Conservation (phyloP, 139 green algal species). For the Chlorella sp. region DNA sequence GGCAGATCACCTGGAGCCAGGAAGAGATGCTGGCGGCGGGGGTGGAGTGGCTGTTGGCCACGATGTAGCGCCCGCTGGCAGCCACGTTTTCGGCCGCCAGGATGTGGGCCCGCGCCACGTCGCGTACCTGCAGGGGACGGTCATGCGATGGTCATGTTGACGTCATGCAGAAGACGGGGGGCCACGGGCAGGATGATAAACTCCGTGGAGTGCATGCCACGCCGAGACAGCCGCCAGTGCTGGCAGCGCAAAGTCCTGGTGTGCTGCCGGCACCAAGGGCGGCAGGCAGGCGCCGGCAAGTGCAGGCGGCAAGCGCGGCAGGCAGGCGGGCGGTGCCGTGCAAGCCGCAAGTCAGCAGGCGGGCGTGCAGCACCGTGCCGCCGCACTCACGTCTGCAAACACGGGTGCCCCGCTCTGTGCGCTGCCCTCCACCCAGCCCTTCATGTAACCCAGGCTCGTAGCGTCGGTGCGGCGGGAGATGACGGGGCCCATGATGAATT, state of each 20-base stretch:
- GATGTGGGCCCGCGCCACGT: conserved; percentile 61
- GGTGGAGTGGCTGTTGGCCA: conserved; percentile 29
- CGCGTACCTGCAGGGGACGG: conserved; percentile 25
- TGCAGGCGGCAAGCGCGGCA: too few relatives aligned
- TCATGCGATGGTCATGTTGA: not conserved
- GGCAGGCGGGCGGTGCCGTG: too few relatives aligned
- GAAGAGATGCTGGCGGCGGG: conserved; percentile 17
- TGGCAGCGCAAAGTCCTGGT: too few relatives aligned
- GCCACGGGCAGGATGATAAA: not conserved
- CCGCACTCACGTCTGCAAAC: conserved; percentile 54
- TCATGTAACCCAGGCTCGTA: conserved; percentile 56
- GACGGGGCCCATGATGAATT: conserved; percentile 78
- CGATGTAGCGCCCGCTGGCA: conserved; percentile 60
- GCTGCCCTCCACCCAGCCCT: conserved; percentile 51
- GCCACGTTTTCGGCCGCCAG: conserved; percentile 45
- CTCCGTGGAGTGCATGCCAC: too few relatives aligned
- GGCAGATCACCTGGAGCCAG: conserved; percentile 44
- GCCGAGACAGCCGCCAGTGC: too few relatives aligned
- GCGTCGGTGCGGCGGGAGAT: conserved; percentile 18
- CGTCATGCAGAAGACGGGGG: not conserved
- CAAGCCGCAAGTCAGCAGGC: too few relatives aligned
- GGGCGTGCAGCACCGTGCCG: too few relatives aligned
- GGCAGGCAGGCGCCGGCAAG: too few relatives aligned
- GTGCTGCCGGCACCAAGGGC: too few relatives aligned
- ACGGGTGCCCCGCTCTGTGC: conserved; percentile 20